Evolutionary conservation across 371 early-diverging fungal genomes (phyloP), one percentile per base, ranked within the genome.

Genomic region (Antonospora locustae): DNA sequence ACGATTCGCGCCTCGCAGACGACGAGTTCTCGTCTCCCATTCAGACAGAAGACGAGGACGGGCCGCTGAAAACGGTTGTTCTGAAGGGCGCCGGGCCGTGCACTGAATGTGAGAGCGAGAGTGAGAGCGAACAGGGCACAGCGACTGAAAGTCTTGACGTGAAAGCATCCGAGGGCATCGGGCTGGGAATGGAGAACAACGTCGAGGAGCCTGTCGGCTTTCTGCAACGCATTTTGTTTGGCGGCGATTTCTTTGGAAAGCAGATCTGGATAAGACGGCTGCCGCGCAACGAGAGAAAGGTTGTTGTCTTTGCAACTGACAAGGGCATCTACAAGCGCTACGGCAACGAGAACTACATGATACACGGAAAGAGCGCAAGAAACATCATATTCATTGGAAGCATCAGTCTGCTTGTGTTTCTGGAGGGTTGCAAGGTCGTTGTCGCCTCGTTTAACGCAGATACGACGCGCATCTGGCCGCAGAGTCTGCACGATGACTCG

Each of bases 361-460:
- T 71, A 39, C 53, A 28, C 9, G 48, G 46, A 7, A 56, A 40
- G 20, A 2, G 1, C 7, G 55, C 55, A 14, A 48, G 54, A 3
- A 64, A 71, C 27, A 27, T 71, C 12, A 20, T 62, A 9, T 71
- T 65, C 22, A 58, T 56, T 34, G n/a, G 28, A 11, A 22, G 50
- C 36, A 28, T 41, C 17, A 50, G 61, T 24, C 30, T 62, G 0
- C 23, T 67, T 12, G 7, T 65, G 22, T 68, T 47, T 47, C 45
- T 25, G 20, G 23, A 23, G 7, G 53, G 37, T 1, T 17, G 17
- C 9, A 27, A 20, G 14, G 45, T 71, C 2, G 51, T 50, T 25
- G 34, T 61, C 2, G 12, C 53, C 6, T 30, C 36, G 3, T 63
- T 62, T 38, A 43, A 62, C 38, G n/a, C 28, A 27, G 34, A 24